phyloP scores from a whole-genome alignment of 495 filamentous ascomycete genomes.

The Neurospora sublineolata region DNA sequence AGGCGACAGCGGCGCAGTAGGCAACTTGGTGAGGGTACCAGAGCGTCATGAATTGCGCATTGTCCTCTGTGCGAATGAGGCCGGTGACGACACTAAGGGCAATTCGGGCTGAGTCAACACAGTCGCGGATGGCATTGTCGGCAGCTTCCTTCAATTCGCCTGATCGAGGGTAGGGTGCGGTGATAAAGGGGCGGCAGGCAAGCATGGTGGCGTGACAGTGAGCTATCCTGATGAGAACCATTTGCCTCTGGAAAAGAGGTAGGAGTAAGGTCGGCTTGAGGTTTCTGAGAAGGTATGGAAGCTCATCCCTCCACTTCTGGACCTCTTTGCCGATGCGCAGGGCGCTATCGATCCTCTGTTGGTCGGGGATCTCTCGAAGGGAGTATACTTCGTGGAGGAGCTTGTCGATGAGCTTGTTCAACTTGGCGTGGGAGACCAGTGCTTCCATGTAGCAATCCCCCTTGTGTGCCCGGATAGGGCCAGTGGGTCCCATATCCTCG shows the following conservation, averaged over 20 bases:
- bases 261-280: slow-evolving; percentile 32
- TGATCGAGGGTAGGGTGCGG: slow-evolving; percentile 5
- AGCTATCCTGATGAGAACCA: slow-evolving; percentile 41
- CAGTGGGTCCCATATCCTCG: slow-evolving; percentile 36
- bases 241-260: slow-evolving; percentile 42
- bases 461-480: slow-evolving; percentile 6
- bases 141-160: slow-evolving; percentile 15
- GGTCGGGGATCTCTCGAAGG: slow-evolving; percentile 29
- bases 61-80: slow-evolving; percentile 3
- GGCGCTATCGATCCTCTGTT: slow-evolving; percentile 27
- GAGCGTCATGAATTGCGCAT: slow-evolving; percentile 11
- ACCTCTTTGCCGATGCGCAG: slow-evolving; percentile 29
- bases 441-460: slow-evolving; percentile 38
- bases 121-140: slow-evolving; percentile 27
- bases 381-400: slow-evolving; percentile 41
- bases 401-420: slow-evolving; percentile 19
- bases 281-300: slow-evolving; percentile 36
- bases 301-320: slow-evolving; percentile 21
- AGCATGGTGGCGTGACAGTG: slow-evolving; percentile 45
- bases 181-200: slow-evolving; percentile 43
- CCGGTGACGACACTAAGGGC: slow-evolving; percentile 19
- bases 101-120: slow-evolving; percentile 34
- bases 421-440: slow-evolving; percentile 32
- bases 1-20: slow-evolving; percentile 4
- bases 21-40: slow-evolving; percentile 15